Percentiles rank a stretch among this genome's conserved stretches.
Conservation (phyloP, 1,284 basidiomycete genomes). For the Paramarasmius palmivorus region DNA sequence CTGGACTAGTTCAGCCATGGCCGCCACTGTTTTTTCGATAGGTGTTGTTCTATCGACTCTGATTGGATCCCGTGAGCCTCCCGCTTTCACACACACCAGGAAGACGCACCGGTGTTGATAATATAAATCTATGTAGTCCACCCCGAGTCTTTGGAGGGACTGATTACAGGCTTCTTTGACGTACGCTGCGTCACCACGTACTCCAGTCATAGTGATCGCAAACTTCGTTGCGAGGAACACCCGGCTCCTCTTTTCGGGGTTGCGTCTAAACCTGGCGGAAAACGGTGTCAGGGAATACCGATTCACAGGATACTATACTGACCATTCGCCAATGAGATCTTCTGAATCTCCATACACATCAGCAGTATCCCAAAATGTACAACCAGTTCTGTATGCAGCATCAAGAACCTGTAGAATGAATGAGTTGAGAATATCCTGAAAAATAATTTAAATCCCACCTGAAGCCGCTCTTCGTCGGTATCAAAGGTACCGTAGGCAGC, state of each 20-base stretch:
- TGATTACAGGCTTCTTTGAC: constrained; percentile 28
- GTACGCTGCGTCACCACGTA: constrained; percentile 22
- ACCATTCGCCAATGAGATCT: constrained; percentile 10
- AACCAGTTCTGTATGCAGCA: constrained; percentile 13
- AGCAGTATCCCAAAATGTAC: constrained; percentile 17
- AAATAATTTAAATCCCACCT: not conserved
- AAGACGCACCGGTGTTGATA: constrained; percentile 26
- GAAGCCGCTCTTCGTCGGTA: constrained; percentile 11
- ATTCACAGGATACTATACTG: no score
- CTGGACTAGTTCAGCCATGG: constrained; percentile 35
- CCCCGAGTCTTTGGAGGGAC: constrained; percentile 35
- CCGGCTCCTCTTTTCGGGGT: constrained; percentile 27
- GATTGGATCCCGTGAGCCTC: not conserved
- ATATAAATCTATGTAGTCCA: constrained; percentile 34
- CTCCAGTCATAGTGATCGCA: constrained; percentile 15
- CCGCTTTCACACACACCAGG: not conserved
- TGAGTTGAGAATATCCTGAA: not conserved
- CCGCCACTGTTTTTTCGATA: constrained; percentile 31
- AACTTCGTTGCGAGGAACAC: constrained; percentile 40
- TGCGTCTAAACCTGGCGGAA: constrained; percentile 21
- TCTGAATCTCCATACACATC: constrained; percentile 13
- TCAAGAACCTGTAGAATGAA: constrained; percentile 13
- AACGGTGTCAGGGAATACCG: no score
- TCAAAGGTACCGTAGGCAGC: constrained; percentile 1
- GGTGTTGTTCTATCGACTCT: constrained; percentile 21